phyloP scores from a whole-genome alignment of 768 basidiomycete genomes.

The Panellus pusillus region DNA sequence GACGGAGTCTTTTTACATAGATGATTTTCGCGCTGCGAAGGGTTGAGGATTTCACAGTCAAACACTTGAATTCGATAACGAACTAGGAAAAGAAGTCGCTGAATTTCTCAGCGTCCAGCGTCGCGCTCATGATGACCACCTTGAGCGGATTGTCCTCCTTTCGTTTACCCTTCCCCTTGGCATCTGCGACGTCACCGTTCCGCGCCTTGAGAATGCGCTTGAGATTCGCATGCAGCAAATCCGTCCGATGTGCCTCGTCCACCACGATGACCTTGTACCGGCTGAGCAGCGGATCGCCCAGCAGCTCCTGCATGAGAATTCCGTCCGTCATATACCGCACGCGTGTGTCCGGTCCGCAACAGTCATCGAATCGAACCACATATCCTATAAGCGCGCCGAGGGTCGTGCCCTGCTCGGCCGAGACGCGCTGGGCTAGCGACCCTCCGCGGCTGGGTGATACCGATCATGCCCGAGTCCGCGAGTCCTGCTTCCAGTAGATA shows the following conservation, averaged over 20 bases:
- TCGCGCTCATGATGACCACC: constrained; percentile 96
- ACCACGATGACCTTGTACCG: constrained; percentile 88
- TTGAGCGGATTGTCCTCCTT: constrained; percentile 70
- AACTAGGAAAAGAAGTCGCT: constrained; percentile 84
- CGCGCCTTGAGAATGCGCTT: constrained; percentile 76
- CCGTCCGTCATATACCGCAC: constrained; percentile 98
- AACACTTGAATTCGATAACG: constrained; percentile 27
- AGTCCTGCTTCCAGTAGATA: constrained; percentile 86
- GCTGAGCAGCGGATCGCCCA: constrained; percentile 73
- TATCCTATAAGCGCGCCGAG: constrained; percentile 88
- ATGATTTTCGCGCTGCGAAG: constrained; percentile 74
- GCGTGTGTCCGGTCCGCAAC: constrained; percentile 64
- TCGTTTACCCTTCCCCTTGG: constrained; percentile 41
- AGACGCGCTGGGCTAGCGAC: constrained; percentile 96
- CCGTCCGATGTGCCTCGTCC: constrained; percentile 97
- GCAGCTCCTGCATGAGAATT: constrained; percentile 92
- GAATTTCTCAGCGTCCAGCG: constrained; percentile 94
- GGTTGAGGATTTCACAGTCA: neutral
- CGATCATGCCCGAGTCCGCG: constrained; percentile 72
- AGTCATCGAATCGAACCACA: constrained; percentile 94
- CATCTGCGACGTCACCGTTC: constrained; percentile 39
- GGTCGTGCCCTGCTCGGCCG: constrained; percentile 71
- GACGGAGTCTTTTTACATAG: constrained; percentile 88
- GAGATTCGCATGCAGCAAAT: constrained; percentile 87
- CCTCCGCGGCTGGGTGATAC: constrained; percentile 91